Base-by-base conservation (phyloP, 192 early-diverging fungal species). In the Geranomyces michiganensis region DNA sequence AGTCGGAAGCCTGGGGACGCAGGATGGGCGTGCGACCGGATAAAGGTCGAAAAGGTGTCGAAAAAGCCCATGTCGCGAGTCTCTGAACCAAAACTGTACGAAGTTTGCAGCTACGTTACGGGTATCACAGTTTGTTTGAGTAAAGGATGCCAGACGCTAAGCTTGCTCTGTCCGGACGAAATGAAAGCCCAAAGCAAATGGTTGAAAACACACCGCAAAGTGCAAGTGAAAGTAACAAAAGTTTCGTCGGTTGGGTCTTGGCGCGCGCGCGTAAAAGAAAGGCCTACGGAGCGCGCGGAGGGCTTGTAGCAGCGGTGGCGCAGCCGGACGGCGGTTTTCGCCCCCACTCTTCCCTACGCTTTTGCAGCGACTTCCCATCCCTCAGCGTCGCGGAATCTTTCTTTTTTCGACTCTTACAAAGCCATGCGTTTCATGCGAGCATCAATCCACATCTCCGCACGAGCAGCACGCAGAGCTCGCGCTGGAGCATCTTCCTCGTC, bases 391-490 rank as follows among this genome's bases (percentile, higher is more conserved):
- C 46, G 46, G 10, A 10, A 10, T 47, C 46, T 19, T 47, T 14
- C 46, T 14, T 19, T 14, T 47, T 47, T 19, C 46, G 46, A 47
- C 62, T 17, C 24, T 36, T 21, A 46, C 43, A 17, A 4, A 27
- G 26, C n/a, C 5, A 68, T 68, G 66, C 22, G 66, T 24, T 68
- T 68, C 36, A 0, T 68, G 17, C 66, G 66, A 15, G 32, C 66
- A 22, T 68, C 66, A 24, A 32, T 68, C 24, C 22, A 56, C 32
- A 47, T 68, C 14, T 68, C 66, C 0, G 66, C 66, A 24, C 5
- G 66, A 36, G 66, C 66, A 15, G 66, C 66, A 24, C 66, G 66
- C 53, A 47, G 66, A 14, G 66, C 66, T 5, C 58, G 48, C 26
- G 45, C 66, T 17, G 22, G 51, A 14, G 48, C 64, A n/a, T n/a